Evolutionary conservation across 306 rosid genomes (phyloP).

Genomic region (Prunus persica): Prunus_persica_NCBIv2 NC_034009.1:45443501-45444000

Average conservation of each 20-base stretch:
- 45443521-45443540: too few relatives aligned
- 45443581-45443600: too few relatives aligned
- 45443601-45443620: too few relatives aligned
- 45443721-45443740: not conserved
- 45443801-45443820: not conserved
- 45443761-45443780: not conserved
- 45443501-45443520: too few relatives aligned
- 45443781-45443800: not conserved
- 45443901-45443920: not conserved
- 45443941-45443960: not conserved
- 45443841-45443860: not conserved
- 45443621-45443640: too few relatives aligned
- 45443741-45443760: not conserved
- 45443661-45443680: too few relatives aligned
- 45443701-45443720: too few relatives aligned
- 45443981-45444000: not conserved
- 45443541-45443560: too few relatives aligned
- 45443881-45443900: not conserved
- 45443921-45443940: not conserved
- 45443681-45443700: too few relatives aligned
- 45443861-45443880: not conserved
- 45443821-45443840: not conserved
- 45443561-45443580: too few relatives aligned
- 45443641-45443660: too few relatives aligned
- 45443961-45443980: not conserved